A percentile compares a stretch with the other conserved stretches of the same genome.
Evolutionary conservation across 306 rosid species (phyloP).

Genomic region (Canavalia gladiata): DNA sequence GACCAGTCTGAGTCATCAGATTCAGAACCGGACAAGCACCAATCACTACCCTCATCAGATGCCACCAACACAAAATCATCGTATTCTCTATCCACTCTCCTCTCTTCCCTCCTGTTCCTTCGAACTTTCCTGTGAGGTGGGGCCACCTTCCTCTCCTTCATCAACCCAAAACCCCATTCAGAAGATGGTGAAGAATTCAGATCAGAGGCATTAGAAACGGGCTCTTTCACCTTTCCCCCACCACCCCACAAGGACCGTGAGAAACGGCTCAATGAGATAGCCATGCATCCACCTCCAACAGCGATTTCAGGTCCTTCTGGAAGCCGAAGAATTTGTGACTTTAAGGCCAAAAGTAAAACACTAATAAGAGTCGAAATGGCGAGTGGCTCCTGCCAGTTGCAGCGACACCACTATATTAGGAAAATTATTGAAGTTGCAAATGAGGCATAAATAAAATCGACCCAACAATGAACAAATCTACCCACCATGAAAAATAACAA

Average conservation of each 20-base stretch:
- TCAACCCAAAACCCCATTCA: slow-evolving; percentile 57
- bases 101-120: slow-evolving; percentile 63
- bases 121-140: slow-evolving; percentile 59
- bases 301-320: neutral
- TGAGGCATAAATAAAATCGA: no score
- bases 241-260: slow-evolving; percentile 73
- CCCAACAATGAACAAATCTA: neutral
- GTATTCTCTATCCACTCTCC: slow-evolving; percentile 64
- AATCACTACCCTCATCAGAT: slow-evolving; percentile 59
- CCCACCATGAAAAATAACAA: neutral
- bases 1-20: slow-evolving; percentile 87
- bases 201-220: slow-evolving; percentile 53
- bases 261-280: slow-evolving; percentile 70
- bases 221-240: slow-evolving; percentile 60
- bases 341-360: slow-evolving; percentile 36
- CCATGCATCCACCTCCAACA: slow-evolving; percentile 54
- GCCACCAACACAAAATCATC: slow-evolving; percentile 73
- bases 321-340: slow-evolving; percentile 32
- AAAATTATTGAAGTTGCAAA: slow-evolving; percentile 31
- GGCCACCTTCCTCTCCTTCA: slow-evolving; percentile 55
- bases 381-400: slow-evolving; percentile 65
- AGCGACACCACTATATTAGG: slow-evolving; percentile 58
- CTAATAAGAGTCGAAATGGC: slow-evolving; percentile 22
- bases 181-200: slow-evolving; percentile 56
- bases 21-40: slow-evolving; percentile 67